Evolutionary conservation across 176 grass and related monocot genomes (phyloP).

Genomic region (Hsuehochloa calcarea): DNA sequence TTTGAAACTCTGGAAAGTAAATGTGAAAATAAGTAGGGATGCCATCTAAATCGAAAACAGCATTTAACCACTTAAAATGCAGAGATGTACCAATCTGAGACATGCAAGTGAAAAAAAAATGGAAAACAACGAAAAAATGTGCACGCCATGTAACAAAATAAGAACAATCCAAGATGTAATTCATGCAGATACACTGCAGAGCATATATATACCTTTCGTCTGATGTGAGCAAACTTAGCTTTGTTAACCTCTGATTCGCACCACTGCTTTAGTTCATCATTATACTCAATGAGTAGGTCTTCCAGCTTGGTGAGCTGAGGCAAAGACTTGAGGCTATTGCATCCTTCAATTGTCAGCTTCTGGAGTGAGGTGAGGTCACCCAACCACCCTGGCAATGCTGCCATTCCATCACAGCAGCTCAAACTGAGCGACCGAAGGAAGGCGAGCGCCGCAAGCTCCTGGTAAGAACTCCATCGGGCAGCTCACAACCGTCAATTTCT

Average conservation of each 20-base stretch:
- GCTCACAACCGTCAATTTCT: not conserved
- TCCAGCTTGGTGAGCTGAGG: not conserved
- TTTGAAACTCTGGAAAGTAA: too few species aligned
- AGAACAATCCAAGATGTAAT: too few species aligned
- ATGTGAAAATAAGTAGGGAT: too few species aligned
- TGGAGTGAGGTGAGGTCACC: not conserved
- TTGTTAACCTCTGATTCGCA: not conserved
- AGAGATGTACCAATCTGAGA: too few species aligned
- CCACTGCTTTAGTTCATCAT: not conserved
- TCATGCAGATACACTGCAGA: not conserved
- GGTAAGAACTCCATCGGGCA: not conserved
- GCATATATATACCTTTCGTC: not conserved
- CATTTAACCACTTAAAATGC: too few species aligned
- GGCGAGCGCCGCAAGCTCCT: not conserved
- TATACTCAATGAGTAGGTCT: not conserved
- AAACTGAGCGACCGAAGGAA: not conserved
- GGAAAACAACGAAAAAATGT: too few species aligned
- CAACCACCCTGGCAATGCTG: not conserved
- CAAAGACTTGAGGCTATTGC: not conserved
- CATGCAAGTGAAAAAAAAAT: too few species aligned
- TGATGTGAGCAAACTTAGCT: not conserved
- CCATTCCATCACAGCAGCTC: not conserved
- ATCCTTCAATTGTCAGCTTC: constrained; percentile 17
- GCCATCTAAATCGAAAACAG: too few species aligned
- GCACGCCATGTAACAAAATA: too few species aligned